phyloP scores from a whole-genome alignment of 441 rosid species.

The Croton laevigatus region DNA sequence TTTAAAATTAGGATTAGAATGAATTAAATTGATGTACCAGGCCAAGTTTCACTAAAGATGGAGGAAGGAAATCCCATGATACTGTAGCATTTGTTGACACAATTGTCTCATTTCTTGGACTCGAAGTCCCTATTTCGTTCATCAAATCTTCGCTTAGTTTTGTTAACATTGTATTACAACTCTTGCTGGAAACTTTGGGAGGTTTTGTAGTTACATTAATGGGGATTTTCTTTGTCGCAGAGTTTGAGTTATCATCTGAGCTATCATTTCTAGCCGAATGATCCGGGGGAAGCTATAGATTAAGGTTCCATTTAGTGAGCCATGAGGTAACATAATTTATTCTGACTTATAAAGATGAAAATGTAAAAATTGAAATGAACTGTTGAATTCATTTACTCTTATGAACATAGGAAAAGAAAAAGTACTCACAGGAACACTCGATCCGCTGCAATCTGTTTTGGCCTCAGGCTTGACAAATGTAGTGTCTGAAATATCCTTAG shows the following conservation, averaged over 20 bases:
- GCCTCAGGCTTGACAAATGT: conserved; percentile 31
- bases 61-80: conserved; percentile 59
- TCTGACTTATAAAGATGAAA: too few relatives aligned
- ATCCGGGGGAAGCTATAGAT: conserved; percentile 35
- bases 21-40: conserved; percentile 35
- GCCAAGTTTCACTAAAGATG: conserved; percentile 51
- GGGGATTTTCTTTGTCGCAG: conserved; percentile 28
- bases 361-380: too few relatives aligned
- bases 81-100: conserved; percentile 33
- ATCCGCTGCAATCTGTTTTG: conserved; percentile 25
- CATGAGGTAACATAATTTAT: too few relatives aligned
- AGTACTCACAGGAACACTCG: conserved; percentile 28
- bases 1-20: neutral
- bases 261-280: conserved; percentile 26
- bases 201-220: conserved; percentile 23
- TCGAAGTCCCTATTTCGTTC: conserved; percentile 16
- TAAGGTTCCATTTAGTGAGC: neutral
- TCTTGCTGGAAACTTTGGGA: conserved; percentile 11
- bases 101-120: conserved; percentile 19
- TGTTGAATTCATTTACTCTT: too few relatives aligned
- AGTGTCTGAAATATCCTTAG: conserved; percentile 30
- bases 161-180: conserved; percentile 18
- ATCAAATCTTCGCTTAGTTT: conserved; percentile 26
- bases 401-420: neutral
- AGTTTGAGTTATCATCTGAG: conserved; percentile 35